Conservation (phyloP, 805 yeast genomes). For the Hanseniaspora lachancei region DNA sequence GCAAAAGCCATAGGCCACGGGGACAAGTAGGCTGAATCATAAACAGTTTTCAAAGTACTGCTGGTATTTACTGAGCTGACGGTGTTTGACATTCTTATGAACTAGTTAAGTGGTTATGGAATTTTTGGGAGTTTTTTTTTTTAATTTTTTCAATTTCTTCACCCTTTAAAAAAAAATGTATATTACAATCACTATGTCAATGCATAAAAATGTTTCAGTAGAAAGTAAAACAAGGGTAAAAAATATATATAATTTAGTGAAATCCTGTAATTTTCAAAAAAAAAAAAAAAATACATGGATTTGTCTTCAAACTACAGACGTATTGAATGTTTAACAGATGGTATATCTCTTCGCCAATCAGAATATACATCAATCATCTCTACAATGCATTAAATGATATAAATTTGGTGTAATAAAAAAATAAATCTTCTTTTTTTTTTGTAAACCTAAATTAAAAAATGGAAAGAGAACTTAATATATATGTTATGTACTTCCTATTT, state of each 20-base stretch:
- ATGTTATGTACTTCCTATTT: slow-evolving; percentile 4
- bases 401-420: not conserved
- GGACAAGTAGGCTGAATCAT: not conserved
- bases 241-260: not conserved
- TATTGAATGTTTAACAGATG: not conserved
- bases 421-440: slow-evolving; percentile 1
- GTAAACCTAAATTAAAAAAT: slow-evolving; percentile 13
- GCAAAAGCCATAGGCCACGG: slow-evolving; percentile 10
- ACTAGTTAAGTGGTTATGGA: not conserved
- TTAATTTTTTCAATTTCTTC: not conserved
- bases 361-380: no score
- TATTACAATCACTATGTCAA: not conserved
- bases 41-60: not conserved
- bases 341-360: no score
- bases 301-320: not conserved
- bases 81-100: not conserved
- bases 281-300: no score
- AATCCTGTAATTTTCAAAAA: not conserved
- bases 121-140: not conserved
- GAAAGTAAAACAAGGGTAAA: not conserved
- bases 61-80: not conserved
- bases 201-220: not conserved
- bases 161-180: not conserved
- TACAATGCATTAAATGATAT: no score
- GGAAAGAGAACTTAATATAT: slow-evolving; percentile 6